Conservation (phyloP, 495 filamentous ascomycete genomes). For the Cercophora newfieldiana region DNA sequence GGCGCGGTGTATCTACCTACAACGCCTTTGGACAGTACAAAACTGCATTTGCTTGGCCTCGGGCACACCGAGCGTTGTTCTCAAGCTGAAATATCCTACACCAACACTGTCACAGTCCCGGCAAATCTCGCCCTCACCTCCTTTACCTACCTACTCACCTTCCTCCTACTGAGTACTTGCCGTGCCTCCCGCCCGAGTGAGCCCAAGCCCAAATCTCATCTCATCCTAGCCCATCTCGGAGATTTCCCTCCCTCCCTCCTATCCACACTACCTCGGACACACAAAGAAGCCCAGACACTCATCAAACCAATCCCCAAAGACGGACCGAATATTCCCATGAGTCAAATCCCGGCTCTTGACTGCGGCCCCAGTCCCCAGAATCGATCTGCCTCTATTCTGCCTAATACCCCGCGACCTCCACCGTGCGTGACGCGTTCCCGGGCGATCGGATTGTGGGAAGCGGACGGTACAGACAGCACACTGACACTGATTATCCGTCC, state of each 20-base stretch:
- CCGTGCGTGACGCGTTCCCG: background rate
- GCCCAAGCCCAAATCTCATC: background rate
- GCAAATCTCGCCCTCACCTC: too few relatives aligned
- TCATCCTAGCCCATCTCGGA: background rate
- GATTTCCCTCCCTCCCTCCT: background rate
- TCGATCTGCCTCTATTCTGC: background rate
- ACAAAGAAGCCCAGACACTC: background rate
- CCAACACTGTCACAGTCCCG: background rate
- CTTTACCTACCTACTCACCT: too few relatives aligned
- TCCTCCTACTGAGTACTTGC: too few relatives aligned
- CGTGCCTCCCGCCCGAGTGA: too few relatives aligned
- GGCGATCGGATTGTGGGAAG: background rate
- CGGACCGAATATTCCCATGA: background rate
- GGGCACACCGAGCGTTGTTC: too few relatives aligned
- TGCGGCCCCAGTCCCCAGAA: background rate
- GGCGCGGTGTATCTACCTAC: too few relatives aligned
- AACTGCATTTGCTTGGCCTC: too few relatives aligned
- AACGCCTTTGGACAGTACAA: too few relatives aligned
- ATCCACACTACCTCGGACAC: background rate
- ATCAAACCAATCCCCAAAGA: too few relatives aligned
- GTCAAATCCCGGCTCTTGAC: background rate
- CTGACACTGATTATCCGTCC: background rate
- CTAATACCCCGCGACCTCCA: conserved; percentile 7
- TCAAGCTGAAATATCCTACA: too few relatives aligned
- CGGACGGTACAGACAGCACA: background rate